Conservation (phyloP, 305 asterid species). For the Fraxinus ornus region DNA sequence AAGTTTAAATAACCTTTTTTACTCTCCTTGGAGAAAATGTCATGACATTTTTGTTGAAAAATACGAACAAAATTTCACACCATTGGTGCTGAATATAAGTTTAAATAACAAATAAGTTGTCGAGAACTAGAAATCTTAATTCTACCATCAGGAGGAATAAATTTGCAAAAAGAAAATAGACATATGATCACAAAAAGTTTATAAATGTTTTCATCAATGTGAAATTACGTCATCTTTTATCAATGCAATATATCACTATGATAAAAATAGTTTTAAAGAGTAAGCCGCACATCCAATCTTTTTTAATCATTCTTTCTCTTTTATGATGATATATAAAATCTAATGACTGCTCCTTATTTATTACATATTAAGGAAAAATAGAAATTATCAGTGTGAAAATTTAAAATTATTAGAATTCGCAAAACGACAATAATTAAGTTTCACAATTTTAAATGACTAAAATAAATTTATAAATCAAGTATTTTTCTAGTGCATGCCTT, state of each 20-base stretch:
- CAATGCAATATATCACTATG: neutral
- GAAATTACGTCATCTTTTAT: neutral
- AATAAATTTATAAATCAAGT: neutral
- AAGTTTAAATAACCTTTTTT: no score
- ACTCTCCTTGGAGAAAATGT: neutral
- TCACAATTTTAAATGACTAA: neutral
- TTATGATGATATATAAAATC: neutral
- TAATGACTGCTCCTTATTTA: no score
- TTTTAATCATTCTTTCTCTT: neutral
- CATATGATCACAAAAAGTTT: neutral
- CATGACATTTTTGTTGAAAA: neutral
- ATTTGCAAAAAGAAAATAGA: neutral
- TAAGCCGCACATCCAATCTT: neutral
- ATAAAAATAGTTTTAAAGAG: no score
- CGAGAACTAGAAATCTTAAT: neutral
- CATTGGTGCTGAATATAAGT: no score
- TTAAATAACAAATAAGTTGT: neutral
- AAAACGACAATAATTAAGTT: neutral
- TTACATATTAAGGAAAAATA: neutral
- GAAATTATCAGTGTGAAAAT: no score
- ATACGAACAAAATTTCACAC: neutral
- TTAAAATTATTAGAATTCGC: no score
- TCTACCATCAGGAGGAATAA: neutral
- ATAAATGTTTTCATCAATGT: no score
- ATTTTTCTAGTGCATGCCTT: neutral